Percentiles rank a stretch among this genome's conserved stretches.
phyloP scores from a whole-genome alignment of 257 asterid species.

The Fraxinus cuspidata region DNA sequence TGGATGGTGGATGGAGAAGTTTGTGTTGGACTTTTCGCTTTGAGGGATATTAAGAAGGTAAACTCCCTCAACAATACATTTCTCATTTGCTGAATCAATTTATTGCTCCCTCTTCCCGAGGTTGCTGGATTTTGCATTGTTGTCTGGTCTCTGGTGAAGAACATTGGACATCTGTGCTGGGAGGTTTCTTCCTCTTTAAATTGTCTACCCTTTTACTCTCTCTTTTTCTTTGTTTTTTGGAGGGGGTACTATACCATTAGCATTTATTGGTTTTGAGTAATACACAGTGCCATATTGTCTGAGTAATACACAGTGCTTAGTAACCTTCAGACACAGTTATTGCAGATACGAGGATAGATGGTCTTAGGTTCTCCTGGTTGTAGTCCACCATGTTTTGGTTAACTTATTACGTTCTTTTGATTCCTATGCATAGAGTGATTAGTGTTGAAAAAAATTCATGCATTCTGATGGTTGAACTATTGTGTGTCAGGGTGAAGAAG shows the following conservation, averaged over 20 bases:
- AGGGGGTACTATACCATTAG: not conserved
- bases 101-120: no score
- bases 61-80: not conserved
- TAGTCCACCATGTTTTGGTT: not conserved
- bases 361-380: not conserved
- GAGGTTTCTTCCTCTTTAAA: not conserved
- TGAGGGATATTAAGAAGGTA: conserved; percentile 14
- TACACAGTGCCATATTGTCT: no score
- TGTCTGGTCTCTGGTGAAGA: not conserved
- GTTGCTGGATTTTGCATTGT: not conserved
- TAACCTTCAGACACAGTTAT: not conserved
- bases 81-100: not conserved
- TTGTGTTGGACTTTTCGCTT: conserved; percentile 64
- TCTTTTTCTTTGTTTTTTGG: not conserved
- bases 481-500: conserved; percentile 83
- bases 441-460: not conserved
- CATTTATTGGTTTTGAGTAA: not conserved
- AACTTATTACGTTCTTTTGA: not conserved
- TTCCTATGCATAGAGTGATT: not conserved
- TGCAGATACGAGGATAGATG: not conserved
- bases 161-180: not conserved
- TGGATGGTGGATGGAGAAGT: conserved; percentile 99
- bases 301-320: not conserved
- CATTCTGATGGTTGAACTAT: not conserved
- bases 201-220: not conserved